Percentiles rank a stretch among this genome's conserved stretches.
These are phyloP conservation scores for Trichoderma harzianum DNA, from an alignment of 2,329 filamentous ascomycete species.

Conservation along the genomic window DNA sequence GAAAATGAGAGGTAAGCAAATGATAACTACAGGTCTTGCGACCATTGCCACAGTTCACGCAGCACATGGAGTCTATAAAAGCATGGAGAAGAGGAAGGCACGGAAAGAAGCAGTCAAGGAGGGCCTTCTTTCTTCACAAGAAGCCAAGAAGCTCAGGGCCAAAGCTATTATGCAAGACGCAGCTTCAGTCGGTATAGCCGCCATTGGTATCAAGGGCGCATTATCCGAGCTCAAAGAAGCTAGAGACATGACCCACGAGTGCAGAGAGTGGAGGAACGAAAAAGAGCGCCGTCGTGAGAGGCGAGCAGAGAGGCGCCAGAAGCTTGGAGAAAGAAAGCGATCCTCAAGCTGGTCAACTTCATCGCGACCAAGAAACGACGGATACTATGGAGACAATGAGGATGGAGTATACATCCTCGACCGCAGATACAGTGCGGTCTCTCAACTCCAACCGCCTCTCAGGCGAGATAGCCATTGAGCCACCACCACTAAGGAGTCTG, in stretches of 20 bases:
- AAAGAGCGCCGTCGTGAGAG: conserved; percentile 48
- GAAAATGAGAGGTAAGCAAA: conserved; percentile 62
- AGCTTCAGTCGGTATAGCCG: conserved; percentile 57
- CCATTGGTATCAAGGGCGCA: conserved; percentile 56
- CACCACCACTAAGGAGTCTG: background rate
- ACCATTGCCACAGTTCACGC: conserved; percentile 59
- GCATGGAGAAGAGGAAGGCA: conserved; percentile 54
- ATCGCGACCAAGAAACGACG: conserved; percentile 34
- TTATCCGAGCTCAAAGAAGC: conserved; percentile 55
- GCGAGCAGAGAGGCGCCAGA: conserved; percentile 39
- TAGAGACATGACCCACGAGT: conserved; percentile 47
- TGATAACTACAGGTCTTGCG: conserved; percentile 54
- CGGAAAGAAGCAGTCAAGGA: conserved; percentile 53
- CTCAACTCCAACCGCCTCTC: background rate
- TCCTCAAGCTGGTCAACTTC: conserved; percentile 45
- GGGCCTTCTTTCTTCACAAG: conserved; percentile 47
- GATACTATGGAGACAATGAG: conserved; percentile 26
- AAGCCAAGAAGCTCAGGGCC: conserved; percentile 56
- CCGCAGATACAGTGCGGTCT: conserved; percentile 45
- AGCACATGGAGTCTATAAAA: conserved; percentile 56
- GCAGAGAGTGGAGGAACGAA: conserved; percentile 48
- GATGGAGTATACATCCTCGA: conserved; percentile 45
- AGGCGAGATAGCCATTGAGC: conserved; percentile 14
- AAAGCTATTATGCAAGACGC: conserved; percentile 57
- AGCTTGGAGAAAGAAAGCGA: conserved; percentile 34